phyloP scores from a whole-genome alignment of 345 rosid species.

The Rhodamnia argentea region DNA sequence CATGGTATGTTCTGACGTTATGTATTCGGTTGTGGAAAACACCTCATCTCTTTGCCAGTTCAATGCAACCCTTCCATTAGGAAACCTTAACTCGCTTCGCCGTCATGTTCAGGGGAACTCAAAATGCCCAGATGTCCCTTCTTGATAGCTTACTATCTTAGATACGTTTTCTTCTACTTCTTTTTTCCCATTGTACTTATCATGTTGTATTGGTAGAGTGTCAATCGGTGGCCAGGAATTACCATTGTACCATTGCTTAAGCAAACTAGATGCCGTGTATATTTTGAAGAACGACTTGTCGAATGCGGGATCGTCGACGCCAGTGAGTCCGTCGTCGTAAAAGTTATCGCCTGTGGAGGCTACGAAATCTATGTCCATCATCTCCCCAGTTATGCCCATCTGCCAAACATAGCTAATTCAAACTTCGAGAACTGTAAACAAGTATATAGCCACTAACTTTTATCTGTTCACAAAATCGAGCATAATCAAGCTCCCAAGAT shows the following conservation, averaged over 20 bases:
- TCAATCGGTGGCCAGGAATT: neutral
- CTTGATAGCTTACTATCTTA: neutral
- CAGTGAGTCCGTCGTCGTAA: slow-evolving; percentile 30
- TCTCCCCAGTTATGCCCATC: slow-evolving; percentile 38
- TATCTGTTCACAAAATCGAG: neutral
- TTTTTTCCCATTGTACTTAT: neutral
- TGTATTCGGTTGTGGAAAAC: neutral
- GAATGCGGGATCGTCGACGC: slow-evolving; percentile 27
- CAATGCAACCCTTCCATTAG: neutral
- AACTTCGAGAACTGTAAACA: neutral
- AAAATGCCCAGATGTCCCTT: neutral
- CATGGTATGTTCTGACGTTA: neutral
- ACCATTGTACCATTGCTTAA: slow-evolving; percentile 33
- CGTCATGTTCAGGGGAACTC: neutral
- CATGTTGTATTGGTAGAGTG: neutral
- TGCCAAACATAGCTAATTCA: neutral
- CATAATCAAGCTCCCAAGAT: neutral
- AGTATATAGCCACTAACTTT: neutral
- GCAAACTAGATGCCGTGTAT: slow-evolving; percentile 31
- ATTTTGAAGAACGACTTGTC: slow-evolving; percentile 24
- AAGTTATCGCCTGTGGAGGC: slow-evolving; percentile 49
- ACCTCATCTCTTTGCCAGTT: neutral
- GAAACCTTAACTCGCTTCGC: neutral
- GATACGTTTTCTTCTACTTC: neutral
- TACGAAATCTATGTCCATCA: slow-evolving; percentile 26